These are phyloP conservation scores for Exutisphaerella laricina DNA, from an alignment of 2,329 filamentous ascomycete genomes.

Conservation along the genomic window DNA sequence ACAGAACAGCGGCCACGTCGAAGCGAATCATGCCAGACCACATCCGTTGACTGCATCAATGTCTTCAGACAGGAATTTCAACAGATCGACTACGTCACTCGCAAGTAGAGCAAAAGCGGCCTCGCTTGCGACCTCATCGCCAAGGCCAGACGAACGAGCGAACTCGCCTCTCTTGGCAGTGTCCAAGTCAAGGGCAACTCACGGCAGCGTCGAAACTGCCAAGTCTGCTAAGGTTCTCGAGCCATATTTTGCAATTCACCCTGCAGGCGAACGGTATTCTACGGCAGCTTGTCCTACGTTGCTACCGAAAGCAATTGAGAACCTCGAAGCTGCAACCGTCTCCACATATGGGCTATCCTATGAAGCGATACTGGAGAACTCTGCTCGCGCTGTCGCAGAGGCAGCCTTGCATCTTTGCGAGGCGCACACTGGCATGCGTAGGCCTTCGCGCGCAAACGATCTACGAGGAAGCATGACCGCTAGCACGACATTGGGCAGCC, in stretches of 20 bases:
- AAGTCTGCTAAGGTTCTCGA: conserved; percentile 11
- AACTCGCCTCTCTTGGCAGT: conserved; percentile 29
- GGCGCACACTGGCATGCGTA: conserved; percentile 19
- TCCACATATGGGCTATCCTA: conserved; percentile 82
- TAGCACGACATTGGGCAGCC: conserved; percentile 48
- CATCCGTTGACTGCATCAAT: conserved; percentile 29
- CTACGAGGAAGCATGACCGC: conserved; percentile 57
- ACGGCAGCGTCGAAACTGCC: conserved; percentile 15
- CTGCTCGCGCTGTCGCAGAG: conserved; percentile 81
- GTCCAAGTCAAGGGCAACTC: conserved; percentile 19
- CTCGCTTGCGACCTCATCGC: conserved; percentile 25
- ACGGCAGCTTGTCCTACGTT: conserved; percentile 54
- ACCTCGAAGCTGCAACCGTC: conserved; percentile 84
- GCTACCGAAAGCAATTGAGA: conserved; percentile 76
- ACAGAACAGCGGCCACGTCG: conserved; percentile 38
- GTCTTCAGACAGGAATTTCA: conserved; percentile 26
- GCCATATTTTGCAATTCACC: conserved; percentile 48
- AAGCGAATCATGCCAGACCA: conserved; percentile 26
- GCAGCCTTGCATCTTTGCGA: conserved; percentile 54
- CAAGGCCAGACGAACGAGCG: conserved; percentile 24
- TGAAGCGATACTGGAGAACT: conserved; percentile 87
- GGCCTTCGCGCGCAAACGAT: conserved; percentile 33
- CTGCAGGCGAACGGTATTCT: too few relatives aligned
- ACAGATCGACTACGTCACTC: conserved; percentile 24
- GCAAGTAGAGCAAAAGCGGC: conserved; percentile 17